Percentiles rank a stretch among this genome's conserved stretches.
phyloP scores from a whole-genome alignment of 176 grass and related monocot species.

The Raddia guianensis region DNA sequence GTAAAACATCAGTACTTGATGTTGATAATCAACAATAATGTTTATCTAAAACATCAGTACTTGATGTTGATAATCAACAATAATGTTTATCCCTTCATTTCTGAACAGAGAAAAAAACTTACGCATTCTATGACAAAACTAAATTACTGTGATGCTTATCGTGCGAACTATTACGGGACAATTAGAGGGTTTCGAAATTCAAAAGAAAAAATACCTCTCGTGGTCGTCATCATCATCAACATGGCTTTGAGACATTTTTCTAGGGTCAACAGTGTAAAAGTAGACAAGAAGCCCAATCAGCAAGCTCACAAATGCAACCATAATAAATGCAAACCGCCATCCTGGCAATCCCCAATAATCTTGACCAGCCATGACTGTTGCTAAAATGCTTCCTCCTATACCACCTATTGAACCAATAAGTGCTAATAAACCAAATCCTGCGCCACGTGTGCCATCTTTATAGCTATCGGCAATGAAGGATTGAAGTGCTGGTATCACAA shows the following conservation, averaged over 20 bases:
- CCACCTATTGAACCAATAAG: conserved; percentile 83
- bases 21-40: background rate
- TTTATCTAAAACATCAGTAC: background rate
- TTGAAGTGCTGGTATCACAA: conserved; percentile 88
- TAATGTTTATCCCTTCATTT: background rate
- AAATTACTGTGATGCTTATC: background rate
- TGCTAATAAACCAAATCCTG: conserved; percentile 79
- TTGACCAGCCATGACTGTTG: conserved; percentile 78
- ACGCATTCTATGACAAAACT: background rate
- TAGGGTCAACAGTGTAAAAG: conserved; percentile 82
- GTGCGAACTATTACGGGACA: background rate
- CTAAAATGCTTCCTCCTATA: conserved; percentile 86
- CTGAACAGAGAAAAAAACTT: background rate
- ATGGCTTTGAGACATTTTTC: conserved; percentile 48
- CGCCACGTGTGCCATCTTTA: conserved; percentile 70
- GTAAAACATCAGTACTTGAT: background rate
- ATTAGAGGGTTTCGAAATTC: background rate
- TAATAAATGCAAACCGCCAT: conserved; percentile 85
- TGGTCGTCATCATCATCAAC: conserved; percentile 42
- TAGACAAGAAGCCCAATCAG: conserved; percentile 82
- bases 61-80: background rate
- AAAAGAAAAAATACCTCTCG: conserved; percentile 64
- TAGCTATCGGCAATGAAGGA: conserved; percentile 99
- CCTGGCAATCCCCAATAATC: conserved; percentile 76
- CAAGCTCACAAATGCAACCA: conserved; percentile 80